phyloP scores from a whole-genome alignment of 352 stramenopile species.

The Pythium aristosporum region DNA sequence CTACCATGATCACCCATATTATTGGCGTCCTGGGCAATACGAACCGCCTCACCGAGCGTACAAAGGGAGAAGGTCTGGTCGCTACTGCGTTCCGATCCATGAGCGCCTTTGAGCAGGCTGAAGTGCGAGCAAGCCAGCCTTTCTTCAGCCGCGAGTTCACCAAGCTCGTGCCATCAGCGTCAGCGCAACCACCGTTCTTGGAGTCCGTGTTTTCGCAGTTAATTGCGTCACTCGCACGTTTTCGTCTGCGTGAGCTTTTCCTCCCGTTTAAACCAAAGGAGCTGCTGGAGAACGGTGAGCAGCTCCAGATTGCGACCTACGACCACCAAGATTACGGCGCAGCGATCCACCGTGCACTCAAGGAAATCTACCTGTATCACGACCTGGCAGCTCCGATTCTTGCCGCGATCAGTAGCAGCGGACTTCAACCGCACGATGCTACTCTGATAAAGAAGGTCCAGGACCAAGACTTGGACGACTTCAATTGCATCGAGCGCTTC shows the following conservation, averaged over 20 bases:
- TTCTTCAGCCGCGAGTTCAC: constrained; percentile 53
- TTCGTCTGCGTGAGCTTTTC: constrained; percentile 63
- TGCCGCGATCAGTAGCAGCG: constrained; percentile 25
- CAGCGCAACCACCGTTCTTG: constrained; percentile 34
- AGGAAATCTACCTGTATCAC: constrained; percentile 49
- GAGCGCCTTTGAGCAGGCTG: constrained; percentile 14
- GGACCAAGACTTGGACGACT: constrained; percentile 33
- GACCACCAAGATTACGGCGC: constrained; percentile 77
- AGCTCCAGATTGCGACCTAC: constrained; percentile 42
- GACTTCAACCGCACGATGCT: constrained; percentile 7
- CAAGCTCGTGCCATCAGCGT: constrained; percentile 23
- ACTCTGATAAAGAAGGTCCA: constrained; percentile 18
- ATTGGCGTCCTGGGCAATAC: constrained; percentile 12
- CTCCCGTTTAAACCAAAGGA: constrained; percentile 48
- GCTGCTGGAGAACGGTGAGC: constrained; percentile 26
- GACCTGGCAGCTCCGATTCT: constrained; percentile 38
- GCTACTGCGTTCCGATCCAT: constrained; percentile 14
- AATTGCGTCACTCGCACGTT: constrained; percentile 52
- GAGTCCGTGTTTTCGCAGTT: constrained; percentile 52
- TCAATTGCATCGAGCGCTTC: constrained; percentile 55
- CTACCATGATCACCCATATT: constrained; percentile 2
- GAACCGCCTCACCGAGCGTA: constrained; percentile 13
- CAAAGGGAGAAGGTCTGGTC: constrained; percentile 3
- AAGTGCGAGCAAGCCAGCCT: constrained; percentile 20
- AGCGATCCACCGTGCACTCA: constrained; percentile 64